Base-by-base conservation (phyloP, 495 filamentous ascomycete species). In the Aspergillus conjunctus region DNA sequence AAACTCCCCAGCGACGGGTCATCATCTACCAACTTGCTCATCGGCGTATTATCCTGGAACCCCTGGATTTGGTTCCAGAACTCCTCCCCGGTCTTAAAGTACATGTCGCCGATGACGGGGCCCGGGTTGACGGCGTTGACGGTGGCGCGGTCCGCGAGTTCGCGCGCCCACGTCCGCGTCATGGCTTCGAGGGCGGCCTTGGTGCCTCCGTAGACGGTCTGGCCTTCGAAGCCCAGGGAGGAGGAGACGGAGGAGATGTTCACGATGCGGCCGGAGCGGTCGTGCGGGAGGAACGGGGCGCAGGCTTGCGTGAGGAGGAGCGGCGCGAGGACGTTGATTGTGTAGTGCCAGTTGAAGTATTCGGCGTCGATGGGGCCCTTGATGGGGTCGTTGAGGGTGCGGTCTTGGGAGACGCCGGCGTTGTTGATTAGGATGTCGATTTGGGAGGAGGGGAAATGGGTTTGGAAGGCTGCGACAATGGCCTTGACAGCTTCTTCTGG, bases 351-450 rank as follows among this genome's bases (percentile, higher is more conserved):
- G 45, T 85, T 75, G 76, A 92, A 96, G 51, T 91, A 81, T 22
- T 82, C 81, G 5, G 79, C 50, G 49, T 69, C 65, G 51, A 81
- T 81, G 11, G 73, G 68, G 32, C 78, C 78, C 41, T 66, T 70
- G 0, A 71, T 82, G 51, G 86, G 65, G 54, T 86, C 78, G 56
- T 86, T 81, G 7, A 96, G 67, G 31, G 70, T 70, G 12, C 81
- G 73, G 73, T 92, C 88, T 30, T 67, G 68, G 2, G 85, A 79
- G 9, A 93, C 72, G 57, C 87, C 92, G 45, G 92, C 92, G 71
- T 96, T 96, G 81, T 97, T 95, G 77, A 97, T 78, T 26, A 96
- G 73, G 64, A 97, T 91, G 71, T 96, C 91, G 73, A 96, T 85
- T 71, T 72, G 10, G n/a, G 31, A 31, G 69, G 73, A 49, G 75